Percentiles rank a stretch among this genome's conserved stretches.
These are phyloP conservation scores for Podaxis mareebaensis DNA, from an alignment of 768 basidiomycete species.

Conservation along the genomic window DNA sequence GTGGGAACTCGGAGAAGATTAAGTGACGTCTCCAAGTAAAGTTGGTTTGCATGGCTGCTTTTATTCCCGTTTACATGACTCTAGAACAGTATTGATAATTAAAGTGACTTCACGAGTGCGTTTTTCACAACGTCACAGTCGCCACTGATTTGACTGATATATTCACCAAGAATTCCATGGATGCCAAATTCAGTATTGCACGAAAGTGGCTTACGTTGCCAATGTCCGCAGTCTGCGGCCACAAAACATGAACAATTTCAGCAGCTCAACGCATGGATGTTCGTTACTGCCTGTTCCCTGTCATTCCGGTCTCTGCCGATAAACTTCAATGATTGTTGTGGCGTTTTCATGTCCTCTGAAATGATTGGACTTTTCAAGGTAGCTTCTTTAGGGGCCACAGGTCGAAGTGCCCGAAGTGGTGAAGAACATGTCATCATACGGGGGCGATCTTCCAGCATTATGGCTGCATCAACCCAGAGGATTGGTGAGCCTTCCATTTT, in stretches of 20 bases:
- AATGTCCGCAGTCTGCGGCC: slow-evolving; percentile 8
- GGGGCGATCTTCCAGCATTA: slow-evolving; percentile 3
- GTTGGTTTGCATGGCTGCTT: background rate
- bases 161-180: background rate
- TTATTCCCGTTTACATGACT: slow-evolving; percentile 4
- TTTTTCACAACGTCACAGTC: background rate
- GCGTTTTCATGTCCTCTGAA: no score
- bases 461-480: slow-evolving; percentile 2
- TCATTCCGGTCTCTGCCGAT: slow-evolving; percentile 14
- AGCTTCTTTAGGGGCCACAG: slow-evolving; percentile 6
- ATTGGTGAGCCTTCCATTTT: slow-evolving; percentile 12
- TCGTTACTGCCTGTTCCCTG: slow-evolving; percentile 12
- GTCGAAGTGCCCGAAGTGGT: background rate
- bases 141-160: background rate
- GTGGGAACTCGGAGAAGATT: slow-evolving; percentile 54
- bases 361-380: slow-evolving; percentile 1
- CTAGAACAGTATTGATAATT: slow-evolving; percentile 13
- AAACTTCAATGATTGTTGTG: slow-evolving; percentile 8
- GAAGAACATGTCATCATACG: slow-evolving; percentile 8
- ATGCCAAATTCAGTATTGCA: background rate
- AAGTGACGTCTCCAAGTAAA: slow-evolving; percentile 36
- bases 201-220: background rate
- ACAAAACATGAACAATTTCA: slow-evolving; percentile 1
- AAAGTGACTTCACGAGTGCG: slow-evolving; percentile 1
- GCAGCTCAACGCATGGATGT: slow-evolving; percentile 2